These are phyloP conservation scores for Naganishia randhawae DNA, from an alignment of 768 basidiomycete species.

Conservation along the genomic window DNA sequence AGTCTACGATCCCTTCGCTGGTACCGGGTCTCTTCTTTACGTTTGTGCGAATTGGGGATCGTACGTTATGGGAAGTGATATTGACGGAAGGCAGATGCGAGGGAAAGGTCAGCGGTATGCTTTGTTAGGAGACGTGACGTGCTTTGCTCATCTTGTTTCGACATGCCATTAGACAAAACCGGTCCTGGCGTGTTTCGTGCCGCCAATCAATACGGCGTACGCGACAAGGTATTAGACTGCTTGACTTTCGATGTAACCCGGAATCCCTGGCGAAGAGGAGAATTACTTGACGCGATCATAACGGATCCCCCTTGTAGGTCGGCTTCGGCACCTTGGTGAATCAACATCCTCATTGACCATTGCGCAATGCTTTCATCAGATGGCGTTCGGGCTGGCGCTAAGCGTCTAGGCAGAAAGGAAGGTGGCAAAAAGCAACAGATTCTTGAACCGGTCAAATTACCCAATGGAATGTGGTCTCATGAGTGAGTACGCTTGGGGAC, in stretches of 20 bases:
- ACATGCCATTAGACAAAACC: slow-evolving; percentile 30
- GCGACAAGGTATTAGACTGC: slow-evolving; percentile 70
- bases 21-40: slow-evolving; percentile 63
- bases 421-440: slow-evolving; percentile 33
- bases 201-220: slow-evolving; percentile 77
- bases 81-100: slow-evolving; percentile 94
- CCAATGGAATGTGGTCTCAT: slow-evolving; percentile 50
- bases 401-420: slow-evolving; percentile 50
- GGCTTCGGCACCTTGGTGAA: not conserved
- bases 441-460: slow-evolving; percentile 44
- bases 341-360: not conserved
- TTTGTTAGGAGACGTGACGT: not conserved
- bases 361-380: slow-evolving; percentile 55
- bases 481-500: slow-evolving; percentile 42
- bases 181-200: slow-evolving; percentile 72
- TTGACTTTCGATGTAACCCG: slow-evolving; percentile 89
- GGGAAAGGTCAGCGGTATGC: slow-evolving; percentile 69
- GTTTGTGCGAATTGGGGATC: slow-evolving; percentile 85
- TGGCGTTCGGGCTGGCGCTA: slow-evolving; percentile 68
- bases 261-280: slow-evolving; percentile 83
- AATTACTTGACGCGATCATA: slow-evolving; percentile 85
- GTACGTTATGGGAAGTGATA: slow-evolving; percentile 82
- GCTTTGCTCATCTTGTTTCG: not conserved
- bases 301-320: slow-evolving; percentile 88
- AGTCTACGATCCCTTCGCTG: slow-evolving; percentile 92